Percentiles rank a stretch among this genome's conserved stretches.
Evolutionary conservation across 495 filamentous ascomycete genomes (phyloP).

Genomic region (Chaetomidium leptoderma): DNA sequence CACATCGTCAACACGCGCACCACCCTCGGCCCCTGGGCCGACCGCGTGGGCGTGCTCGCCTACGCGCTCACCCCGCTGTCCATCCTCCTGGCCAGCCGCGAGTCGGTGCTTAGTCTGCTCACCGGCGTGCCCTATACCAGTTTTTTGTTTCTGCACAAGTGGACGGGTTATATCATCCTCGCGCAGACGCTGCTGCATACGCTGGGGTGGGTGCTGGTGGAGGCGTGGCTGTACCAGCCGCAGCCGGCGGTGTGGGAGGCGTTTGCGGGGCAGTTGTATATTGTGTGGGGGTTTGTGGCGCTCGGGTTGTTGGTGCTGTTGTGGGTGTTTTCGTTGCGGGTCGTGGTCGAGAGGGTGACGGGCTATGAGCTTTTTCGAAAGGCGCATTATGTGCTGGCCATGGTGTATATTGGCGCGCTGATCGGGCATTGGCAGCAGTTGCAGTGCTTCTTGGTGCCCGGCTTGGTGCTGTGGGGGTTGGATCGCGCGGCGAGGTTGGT

Average conservation of each 20-base stretch:
- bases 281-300: conserved; percentile 62
- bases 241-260: conserved; percentile 52
- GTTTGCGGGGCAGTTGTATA: conserved; percentile 54
- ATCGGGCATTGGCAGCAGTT: conserved; percentile 64
- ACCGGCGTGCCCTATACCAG: conserved; percentile 64
- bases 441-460: conserved; percentile 59
- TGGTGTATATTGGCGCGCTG: conserved; percentile 62
- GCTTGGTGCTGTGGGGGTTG: conserved; percentile 52
- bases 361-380: conserved; percentile 68
- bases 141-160: conserved; percentile 67
- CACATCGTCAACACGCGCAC: conserved; percentile 52
- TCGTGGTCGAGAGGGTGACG: conserved; percentile 50
- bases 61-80: conserved; percentile 64
- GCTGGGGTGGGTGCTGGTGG: conserved; percentile 60
- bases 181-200: conserved; percentile 59
- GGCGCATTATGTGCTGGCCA: conserved; percentile 58
- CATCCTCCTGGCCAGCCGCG: conserved; percentile 54
- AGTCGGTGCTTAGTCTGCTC: conserved; percentile 56
- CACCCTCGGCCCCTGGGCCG: conserved; percentile 56
- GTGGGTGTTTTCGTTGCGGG: conserved; percentile 50
- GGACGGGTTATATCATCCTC: conserved; percentile 61
- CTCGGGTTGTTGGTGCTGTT: conserved; percentile 55
- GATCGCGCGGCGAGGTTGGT: conserved; percentile 51
- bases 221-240: conserved; percentile 58
- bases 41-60: conserved; percentile 60